Percentiles rank a stretch among this genome's conserved stretches.
Evolutionary conservation across 441 rosid genomes (phyloP).

Genomic region (Gossypium laxum): DNA sequence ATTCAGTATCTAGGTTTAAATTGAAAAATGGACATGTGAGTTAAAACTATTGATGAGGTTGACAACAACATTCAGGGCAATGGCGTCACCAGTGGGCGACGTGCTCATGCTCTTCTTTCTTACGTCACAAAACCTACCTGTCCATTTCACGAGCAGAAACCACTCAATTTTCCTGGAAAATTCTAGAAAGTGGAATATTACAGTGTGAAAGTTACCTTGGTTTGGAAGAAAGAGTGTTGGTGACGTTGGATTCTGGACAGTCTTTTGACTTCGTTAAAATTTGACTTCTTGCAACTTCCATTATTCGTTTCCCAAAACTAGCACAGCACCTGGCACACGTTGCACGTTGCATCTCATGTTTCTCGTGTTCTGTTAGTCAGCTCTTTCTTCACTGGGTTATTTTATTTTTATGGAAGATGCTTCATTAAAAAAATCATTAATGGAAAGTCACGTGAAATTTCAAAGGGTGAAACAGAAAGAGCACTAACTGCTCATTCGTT

Average conservation of each 20-base stretch:
- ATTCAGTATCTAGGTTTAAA: slow-evolving; percentile 10
- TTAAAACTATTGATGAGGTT: neutral
- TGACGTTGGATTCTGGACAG: neutral
- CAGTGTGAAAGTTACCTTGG: neutral
- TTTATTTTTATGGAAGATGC: neutral
- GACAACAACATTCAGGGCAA: neutral
- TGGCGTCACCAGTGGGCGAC: neutral
- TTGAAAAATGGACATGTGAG: neutral
- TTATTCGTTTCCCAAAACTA: slow-evolving; percentile 1
- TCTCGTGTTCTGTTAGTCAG: neutral
- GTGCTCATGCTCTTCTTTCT: neutral
- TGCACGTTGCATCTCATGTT: neutral
- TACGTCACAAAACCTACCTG: neutral
- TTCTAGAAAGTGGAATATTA: neutral
- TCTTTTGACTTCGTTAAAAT: neutral
- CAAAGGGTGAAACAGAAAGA: neutral
- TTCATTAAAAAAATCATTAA: neutral
- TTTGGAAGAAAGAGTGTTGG: neutral
- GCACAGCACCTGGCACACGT: neutral
- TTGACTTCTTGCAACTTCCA: neutral
- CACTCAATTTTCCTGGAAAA: neutral
- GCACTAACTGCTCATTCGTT: neutral
- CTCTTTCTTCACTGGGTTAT: neutral
- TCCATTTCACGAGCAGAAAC: neutral
- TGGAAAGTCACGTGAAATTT: neutral